Base-by-base conservation (phyloP, 352 stramenopile species). In the Phytopythium kandeliae region DNA sequence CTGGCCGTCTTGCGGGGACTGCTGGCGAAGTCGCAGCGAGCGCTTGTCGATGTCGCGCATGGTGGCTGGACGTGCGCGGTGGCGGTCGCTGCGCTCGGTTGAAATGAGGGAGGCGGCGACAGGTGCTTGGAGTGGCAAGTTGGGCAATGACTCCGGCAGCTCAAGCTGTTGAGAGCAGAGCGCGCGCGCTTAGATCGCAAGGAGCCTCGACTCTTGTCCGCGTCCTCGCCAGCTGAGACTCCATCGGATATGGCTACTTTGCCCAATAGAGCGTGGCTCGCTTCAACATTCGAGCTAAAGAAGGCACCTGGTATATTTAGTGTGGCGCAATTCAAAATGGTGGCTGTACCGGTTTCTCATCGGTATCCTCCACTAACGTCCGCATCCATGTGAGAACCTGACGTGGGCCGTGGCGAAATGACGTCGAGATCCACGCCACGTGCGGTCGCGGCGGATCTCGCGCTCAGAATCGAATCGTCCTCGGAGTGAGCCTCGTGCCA, bases 391-490 rank as follows among this genome's bases (percentile, higher is more conserved):
- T 21, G 10, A 28, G 38, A 44, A 44, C 38, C 38, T n/a, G 38
- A 44, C 38, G 38, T 44, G 38, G 38, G 37, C 8, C 38, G 38
- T 28, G 21, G 38, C 21, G 21, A 44, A 44, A 26, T 44, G 38
- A 44, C 38, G 38, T 44, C 38, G 38, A 42, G 37, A 42, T 26
- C 35, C 35, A n/a, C 35, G 4, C 4, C 4, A 9, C 28, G 28
- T 10, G 28, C 35, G 36, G 7, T 9, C 17, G n/a, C 36, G 17
- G 3, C 7, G 35, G 35, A 40, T 40, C 35, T 42, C 36, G 17
- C 36, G 35, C 35, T 12, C 38, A 44, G 38, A 44, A 44, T 44
- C 38, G 38, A 44, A 44, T 44, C 38, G n/a, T 44, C 38, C 19
- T 19, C 38, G n/a, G n/a, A n/a, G n/a, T n/a, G n/a, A n/a, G 38